Evolutionary conservation across 108 stramenopile species (phyloP), one percentile per base, ranked within the genome.

Genomic region (Cyclotella atomus): DNA sequence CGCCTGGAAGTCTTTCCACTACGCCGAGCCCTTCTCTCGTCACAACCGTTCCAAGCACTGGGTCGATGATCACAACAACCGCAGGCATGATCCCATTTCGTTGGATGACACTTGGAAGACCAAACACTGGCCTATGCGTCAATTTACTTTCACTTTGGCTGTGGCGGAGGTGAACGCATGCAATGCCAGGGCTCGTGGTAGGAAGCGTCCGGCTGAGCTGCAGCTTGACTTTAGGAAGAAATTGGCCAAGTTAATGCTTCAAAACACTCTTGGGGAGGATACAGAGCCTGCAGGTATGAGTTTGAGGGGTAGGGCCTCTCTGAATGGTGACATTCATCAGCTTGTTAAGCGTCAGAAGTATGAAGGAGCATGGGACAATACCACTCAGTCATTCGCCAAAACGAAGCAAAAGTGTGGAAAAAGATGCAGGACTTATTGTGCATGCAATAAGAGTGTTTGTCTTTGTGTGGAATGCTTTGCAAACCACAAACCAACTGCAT

Each of bases 101-200:
- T 60, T 71, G 38, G 59, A 71, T 21, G 33, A 59, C 20, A 28
- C n/a, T 35, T 71, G 70, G 59, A 25, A 14, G 6, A 60, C 70
- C 5, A 61, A 71, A 29, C 61, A 59, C 59, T 71, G 70, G 70
- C 47, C 47, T 4, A 9, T 19, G 4, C 3, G 47, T 17, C 47
- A 49, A 49, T 49, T 49, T 3, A n/a, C 4, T 17, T 49, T 49
- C 47, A 20, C 19, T 15, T 49, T 41, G n/a, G 6, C 38, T 12
- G 12, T 41, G 9, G 12, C 12, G 9, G 12, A 41, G 38, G 38
- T 41, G 38, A 41, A 12, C 12, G 38, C 6, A 41, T n/a, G n/a
- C 38, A 41, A 6, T 12, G 12, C 38, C 6, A 49, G 10, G 14
- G 47, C n/a, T 15, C 14, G 17, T 9, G 47, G n/a, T n/a, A 8